Percentiles rank a stretch among this genome's conserved stretches.
Evolutionary conservation across 306 rosid genomes (phyloP).

Genomic region (Sphenostylis stenocarpa): DNA sequence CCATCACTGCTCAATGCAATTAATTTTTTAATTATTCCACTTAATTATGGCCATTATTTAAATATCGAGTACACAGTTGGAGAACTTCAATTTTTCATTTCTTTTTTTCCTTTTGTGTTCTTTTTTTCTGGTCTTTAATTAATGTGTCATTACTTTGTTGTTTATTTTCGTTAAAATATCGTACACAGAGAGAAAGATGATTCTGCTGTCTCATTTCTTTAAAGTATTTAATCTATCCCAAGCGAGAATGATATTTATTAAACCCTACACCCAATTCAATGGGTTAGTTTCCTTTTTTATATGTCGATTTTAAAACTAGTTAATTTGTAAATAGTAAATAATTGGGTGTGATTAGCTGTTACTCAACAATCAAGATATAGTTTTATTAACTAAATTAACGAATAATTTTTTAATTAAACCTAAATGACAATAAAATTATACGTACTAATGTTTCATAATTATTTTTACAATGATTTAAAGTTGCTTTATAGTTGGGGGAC

Average conservation of each 20-base stretch:
- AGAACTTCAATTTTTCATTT: background rate
- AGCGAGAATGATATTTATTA: background rate
- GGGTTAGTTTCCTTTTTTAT: background rate
- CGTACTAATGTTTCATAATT: too few relatives aligned
- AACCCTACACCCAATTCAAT: background rate
- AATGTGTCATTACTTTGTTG: slow-evolving; percentile 2
- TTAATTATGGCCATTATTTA: too few relatives aligned
- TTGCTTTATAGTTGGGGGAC: too few relatives aligned
- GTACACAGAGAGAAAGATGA: background rate
- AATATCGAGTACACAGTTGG: background rate
- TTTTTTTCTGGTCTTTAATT: background rate
- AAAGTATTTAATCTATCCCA: background rate
- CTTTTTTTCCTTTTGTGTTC: background rate
- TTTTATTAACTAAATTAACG: too few relatives aligned
- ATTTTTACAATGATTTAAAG: too few relatives aligned
- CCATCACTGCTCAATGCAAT: background rate
- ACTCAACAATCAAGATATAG: too few relatives aligned
- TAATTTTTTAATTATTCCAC: background rate
- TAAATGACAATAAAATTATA: too few relatives aligned
- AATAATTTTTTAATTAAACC: too few relatives aligned
- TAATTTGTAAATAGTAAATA: background rate
- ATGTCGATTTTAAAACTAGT: background rate
- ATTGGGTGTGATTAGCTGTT: background rate
- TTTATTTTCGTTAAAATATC: background rate
- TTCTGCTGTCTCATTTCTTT: background rate